Evolutionary conservation across 306 rosid species (phyloP).

Genomic region (Malus fusca): DNA sequence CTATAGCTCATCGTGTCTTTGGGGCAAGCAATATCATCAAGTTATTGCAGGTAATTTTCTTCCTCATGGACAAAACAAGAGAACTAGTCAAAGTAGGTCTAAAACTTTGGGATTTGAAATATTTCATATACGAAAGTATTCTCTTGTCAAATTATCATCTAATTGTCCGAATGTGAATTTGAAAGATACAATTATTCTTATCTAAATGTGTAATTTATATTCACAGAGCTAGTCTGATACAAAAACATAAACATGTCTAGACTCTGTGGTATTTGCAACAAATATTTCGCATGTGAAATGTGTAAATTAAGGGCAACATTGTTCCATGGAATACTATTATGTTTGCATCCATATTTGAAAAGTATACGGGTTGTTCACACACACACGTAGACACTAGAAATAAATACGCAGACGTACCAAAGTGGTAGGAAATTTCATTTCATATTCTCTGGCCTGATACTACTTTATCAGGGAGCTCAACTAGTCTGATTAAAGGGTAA

Average conservation of each 20-base stretch:
- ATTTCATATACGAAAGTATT: neutral
- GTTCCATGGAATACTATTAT: neutral
- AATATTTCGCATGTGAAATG: neutral
- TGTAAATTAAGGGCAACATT: neutral
- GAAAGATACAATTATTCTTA: neutral
- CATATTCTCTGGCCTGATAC: neutral
- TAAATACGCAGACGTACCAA: neutral
- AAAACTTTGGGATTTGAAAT: neutral
- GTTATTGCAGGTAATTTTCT: constrained; percentile 62
- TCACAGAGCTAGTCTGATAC: neutral
- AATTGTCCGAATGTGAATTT: neutral
- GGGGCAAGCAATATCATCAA: constrained; percentile 97
- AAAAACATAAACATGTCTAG: too few relatives aligned
- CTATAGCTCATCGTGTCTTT: constrained; percentile 83
- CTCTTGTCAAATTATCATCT: neutral
- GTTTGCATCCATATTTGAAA: constrained; percentile 13
- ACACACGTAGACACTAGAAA: neutral
- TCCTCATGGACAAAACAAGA: neutral
- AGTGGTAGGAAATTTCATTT: neutral
- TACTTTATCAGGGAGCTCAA: neutral
- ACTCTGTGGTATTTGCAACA: too few relatives aligned
- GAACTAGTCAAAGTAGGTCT: neutral
- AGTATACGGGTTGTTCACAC: constrained; percentile 9
- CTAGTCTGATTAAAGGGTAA: neutral
- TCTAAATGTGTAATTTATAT: neutral